Evolutionary conservation across 2,329 filamentous ascomycete species (phyloP).

Genomic region (Calonectria naviculata): DNA sequence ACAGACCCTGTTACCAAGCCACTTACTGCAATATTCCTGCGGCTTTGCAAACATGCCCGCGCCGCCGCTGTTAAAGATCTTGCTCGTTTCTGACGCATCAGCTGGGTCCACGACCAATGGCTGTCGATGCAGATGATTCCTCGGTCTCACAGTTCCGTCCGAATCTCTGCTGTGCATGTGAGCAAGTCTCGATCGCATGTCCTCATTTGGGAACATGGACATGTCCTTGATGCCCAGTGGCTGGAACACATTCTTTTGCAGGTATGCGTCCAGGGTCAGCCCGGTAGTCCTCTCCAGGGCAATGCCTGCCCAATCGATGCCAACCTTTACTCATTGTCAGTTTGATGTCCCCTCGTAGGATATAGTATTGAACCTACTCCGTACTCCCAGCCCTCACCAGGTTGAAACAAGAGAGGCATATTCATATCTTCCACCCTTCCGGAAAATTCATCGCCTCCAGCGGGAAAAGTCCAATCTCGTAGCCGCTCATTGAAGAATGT

Average conservation of each 20-base stretch:
- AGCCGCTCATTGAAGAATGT: conserved; percentile 63
- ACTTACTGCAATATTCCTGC: conserved; percentile 68
- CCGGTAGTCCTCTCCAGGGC: conserved; percentile 58
- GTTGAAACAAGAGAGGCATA: conserved; percentile 70
- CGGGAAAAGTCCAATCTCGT: conserved; percentile 58
- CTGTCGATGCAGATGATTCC: conserved; percentile 62
- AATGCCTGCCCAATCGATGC: conserved; percentile 66
- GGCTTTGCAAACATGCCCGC: conserved; percentile 71
- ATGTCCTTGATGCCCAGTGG: conserved; percentile 61
- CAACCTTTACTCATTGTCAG: conserved; percentile 48
- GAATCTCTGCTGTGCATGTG: conserved; percentile 65
- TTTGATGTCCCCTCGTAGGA: neutral
- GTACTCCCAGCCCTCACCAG: conserved; percentile 72
- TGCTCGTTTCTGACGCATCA: conserved; percentile 51
- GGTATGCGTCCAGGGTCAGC: conserved; percentile 58
- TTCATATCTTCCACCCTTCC: conserved; percentile 63
- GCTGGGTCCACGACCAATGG: conserved; percentile 52
- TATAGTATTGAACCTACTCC: conserved; percentile 52
- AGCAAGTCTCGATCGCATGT: conserved; percentile 66
- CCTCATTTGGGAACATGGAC: conserved; percentile 65
- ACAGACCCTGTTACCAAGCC: neutral
- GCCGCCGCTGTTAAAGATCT: conserved; percentile 68
- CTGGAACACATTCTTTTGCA: conserved; percentile 58
- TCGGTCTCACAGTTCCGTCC: conserved; percentile 51
- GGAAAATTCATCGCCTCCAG: conserved; percentile 68